Conservation (phyloP, 352 stramenopile species). For the Pythium chondricola region DNA sequence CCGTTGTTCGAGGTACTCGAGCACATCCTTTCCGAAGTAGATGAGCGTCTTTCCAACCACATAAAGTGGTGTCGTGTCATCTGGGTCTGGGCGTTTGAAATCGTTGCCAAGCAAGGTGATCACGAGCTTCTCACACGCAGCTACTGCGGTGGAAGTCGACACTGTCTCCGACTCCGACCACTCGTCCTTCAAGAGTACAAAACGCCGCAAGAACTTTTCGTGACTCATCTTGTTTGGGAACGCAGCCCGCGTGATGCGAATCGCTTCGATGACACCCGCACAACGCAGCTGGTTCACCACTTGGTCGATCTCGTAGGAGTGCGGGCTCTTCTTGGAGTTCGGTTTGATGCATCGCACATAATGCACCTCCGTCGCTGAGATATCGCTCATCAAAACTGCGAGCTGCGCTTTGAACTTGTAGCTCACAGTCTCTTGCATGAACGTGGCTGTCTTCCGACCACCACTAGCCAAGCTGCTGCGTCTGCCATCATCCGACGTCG, state of each 20-base stretch:
- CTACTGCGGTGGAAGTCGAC: constrained; percentile 39
- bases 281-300: constrained; percentile 87
- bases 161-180: constrained; percentile 9
- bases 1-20: constrained; percentile 87
- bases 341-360: constrained; percentile 92
- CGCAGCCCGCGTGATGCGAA: constrained; percentile 83
- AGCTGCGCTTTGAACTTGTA: constrained; percentile 89
- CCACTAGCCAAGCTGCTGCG: constrained; percentile 34
- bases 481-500: constrained; percentile 37
- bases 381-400: constrained; percentile 79
- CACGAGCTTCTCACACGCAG: constrained; percentile 61
- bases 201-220: constrained; percentile 78
- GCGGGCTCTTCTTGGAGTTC: constrained; percentile 73
- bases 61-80: constrained; percentile 44
- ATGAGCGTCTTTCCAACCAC: constrained; percentile 86
- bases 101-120: constrained; percentile 37
- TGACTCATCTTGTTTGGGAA: constrained; percentile 94
- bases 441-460: constrained; percentile 61
- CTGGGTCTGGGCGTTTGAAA: constrained; percentile 30
- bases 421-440: constrained; percentile 86
- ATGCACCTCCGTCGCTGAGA: constrained; percentile 78
- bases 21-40: constrained; percentile 91
- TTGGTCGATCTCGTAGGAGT: constrained; percentile 76
- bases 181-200: constrained; percentile 63
- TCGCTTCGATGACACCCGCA: constrained; percentile 87